Conservation (phyloP, 768 basidiomycete genomes). For the Termitomyces sp. region DNA sequence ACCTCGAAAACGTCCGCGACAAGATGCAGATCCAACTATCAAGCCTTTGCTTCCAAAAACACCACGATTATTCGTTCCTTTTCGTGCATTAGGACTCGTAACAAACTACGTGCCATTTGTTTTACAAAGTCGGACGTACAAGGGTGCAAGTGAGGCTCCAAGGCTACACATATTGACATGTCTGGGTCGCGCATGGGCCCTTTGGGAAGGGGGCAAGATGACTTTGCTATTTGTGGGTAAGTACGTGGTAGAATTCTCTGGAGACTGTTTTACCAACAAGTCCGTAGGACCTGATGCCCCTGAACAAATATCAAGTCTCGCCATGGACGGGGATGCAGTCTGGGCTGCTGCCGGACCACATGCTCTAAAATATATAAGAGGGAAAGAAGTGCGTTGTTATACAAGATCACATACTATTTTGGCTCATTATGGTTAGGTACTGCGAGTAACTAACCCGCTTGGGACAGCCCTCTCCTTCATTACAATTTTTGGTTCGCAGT, state of each 20-base stretch:
- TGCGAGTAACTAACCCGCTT: conserved; percentile 60
- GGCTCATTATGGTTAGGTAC: conserved; percentile 34
- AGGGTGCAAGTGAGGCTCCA: conserved; percentile 81
- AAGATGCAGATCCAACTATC: conserved; percentile 20
- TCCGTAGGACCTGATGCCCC: conserved; percentile 74
- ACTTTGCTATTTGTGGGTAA: conserved; percentile 87
- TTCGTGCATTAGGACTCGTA: conserved; percentile 91
- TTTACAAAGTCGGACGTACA: conserved; percentile 78
- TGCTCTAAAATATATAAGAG: conserved; percentile 77
- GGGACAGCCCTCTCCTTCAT: conserved; percentile 57
- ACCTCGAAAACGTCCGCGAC: conserved; percentile 49
- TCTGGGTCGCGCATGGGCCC: conserved; percentile 84
- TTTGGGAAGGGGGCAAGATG: conserved; percentile 97
- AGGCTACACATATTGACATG: conserved; percentile 82
- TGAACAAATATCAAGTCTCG: conserved; percentile 67
- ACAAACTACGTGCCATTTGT: conserved; percentile 89
- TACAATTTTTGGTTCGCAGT: conserved; percentile 73
- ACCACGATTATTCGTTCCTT: conserved; percentile 79
- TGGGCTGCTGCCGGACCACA: conserved; percentile 71
- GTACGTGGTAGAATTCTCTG: conserved; percentile 27
- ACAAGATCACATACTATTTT: conserved; percentile 6
- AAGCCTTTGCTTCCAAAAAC: conserved; percentile 22
- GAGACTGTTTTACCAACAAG: background rate
- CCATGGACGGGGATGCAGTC: conserved; percentile 81
- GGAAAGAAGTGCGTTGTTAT: conserved; percentile 64